These are phyloP conservation scores for Suillus lakei DNA, from an alignment of 768 basidiomycete species.

Conservation along the genomic window DNA sequence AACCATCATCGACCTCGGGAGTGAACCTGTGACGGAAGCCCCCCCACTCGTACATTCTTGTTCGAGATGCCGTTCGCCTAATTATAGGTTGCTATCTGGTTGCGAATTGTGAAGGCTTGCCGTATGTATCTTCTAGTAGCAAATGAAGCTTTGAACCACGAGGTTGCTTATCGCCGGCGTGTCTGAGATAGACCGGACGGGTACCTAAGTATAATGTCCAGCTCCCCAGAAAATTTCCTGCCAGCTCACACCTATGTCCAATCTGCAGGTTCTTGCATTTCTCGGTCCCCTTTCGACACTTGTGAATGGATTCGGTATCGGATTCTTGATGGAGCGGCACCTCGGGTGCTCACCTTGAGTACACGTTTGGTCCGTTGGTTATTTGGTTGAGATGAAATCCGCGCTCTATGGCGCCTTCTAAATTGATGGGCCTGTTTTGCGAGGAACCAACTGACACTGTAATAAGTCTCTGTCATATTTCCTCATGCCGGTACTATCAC, in stretches of 20 bases:
- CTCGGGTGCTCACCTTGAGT: neutral
- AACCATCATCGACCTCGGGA: too few relatives aligned
- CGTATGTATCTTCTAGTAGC: neutral
- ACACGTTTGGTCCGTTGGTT: neutral
- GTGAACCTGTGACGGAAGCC: neutral
- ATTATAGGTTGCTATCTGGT: conserved; percentile 1
- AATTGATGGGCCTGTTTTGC: neutral
- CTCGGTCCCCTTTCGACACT: neutral
- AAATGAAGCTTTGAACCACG: neutral
- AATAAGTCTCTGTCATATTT: neutral
- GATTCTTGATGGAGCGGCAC: neutral
- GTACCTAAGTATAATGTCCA: neutral
- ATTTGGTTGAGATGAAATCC: neutral
- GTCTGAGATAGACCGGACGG: neutral
- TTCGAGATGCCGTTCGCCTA: neutral
- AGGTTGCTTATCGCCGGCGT: conserved; percentile 2
- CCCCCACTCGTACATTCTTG: neutral
- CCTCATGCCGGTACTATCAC: neutral
- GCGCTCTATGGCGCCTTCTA: neutral
- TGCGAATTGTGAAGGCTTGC: neutral
- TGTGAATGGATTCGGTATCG: neutral
- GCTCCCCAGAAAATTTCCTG: neutral
- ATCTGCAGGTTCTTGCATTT: neutral
- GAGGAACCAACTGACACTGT: neutral
- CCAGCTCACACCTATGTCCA: neutral